These are phyloP conservation scores for Apiospora arundinis DNA, from an alignment of 2,329 filamentous ascomycete species.

Conservation along the genomic window DNA sequence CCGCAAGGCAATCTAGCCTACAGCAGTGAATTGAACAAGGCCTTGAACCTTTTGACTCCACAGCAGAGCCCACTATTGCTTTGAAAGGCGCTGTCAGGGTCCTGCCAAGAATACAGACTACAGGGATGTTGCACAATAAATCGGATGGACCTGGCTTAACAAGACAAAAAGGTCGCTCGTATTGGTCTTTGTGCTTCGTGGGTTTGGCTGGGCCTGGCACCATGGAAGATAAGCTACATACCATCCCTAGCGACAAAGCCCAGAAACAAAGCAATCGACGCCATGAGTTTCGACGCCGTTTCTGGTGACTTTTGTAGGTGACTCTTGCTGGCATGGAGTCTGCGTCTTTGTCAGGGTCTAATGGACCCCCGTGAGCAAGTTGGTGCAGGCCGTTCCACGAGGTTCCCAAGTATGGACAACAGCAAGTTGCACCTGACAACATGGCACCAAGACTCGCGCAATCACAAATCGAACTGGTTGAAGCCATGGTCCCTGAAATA, in stretches of 20 bases:
- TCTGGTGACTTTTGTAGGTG: neutral
- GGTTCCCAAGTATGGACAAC: neutral
- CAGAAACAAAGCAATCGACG: neutral
- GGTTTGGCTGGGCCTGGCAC: neutral
- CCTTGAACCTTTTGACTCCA: constrained; percentile 7
- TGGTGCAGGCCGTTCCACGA: neutral
- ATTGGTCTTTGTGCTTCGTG: no score
- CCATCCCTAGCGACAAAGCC: neutral
- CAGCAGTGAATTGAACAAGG: neutral
- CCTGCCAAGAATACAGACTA: no score
- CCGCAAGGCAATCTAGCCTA: neutral
- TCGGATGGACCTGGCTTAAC: no score
- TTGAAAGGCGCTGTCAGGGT: no score
- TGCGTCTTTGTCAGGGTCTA: neutral
- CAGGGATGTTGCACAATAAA: no score
- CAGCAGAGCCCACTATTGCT: no score
- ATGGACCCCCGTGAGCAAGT: neutral
- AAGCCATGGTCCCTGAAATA: neutral
- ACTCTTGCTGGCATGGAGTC: neutral
- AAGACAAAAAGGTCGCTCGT: no score
- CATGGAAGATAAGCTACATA: neutral
- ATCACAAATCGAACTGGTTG: neutral
- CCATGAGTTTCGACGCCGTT: neutral
- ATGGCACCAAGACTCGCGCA: neutral
- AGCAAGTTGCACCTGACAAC: neutral